Percentiles rank a stretch among this genome's conserved stretches.
phyloP scores from a whole-genome alignment of 148 eudicot species.

The Heliosperma pusillum region DNA sequence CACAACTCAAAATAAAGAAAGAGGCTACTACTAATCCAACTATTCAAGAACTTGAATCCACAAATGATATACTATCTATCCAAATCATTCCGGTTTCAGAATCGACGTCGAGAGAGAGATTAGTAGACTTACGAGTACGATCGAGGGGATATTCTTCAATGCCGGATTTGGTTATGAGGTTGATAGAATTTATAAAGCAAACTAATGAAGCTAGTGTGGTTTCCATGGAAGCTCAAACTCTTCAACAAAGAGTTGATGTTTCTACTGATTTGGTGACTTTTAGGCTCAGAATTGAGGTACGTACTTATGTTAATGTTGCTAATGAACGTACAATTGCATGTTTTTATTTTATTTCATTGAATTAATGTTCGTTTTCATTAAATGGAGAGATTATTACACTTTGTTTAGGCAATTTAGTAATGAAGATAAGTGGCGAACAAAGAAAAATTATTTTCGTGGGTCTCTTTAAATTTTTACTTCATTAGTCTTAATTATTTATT shows the following conservation, averaged over 20 bases:
- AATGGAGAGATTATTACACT: no score
- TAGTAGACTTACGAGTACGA: constrained; percentile 45
- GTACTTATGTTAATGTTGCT: background rate
- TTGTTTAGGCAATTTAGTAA: no score
- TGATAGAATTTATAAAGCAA: constrained; percentile 53
- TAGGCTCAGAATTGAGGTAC: constrained; percentile 73
- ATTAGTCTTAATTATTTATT: no score
- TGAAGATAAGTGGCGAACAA: no score
- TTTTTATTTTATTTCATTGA: no score
- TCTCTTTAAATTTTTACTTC: no score
- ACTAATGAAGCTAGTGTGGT: constrained; percentile 38
- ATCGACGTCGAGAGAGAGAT: constrained; percentile 43
- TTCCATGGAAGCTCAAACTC: constrained; percentile 49
- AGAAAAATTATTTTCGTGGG: no score
- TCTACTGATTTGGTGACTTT: constrained; percentile 29
- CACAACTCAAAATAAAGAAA: constrained; percentile 20
- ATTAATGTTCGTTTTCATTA: no score
- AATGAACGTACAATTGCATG: no score
- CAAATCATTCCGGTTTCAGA: constrained; percentile 31
- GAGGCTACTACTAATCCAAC: background rate
- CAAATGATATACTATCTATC: constrained; percentile 32
- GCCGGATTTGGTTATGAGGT: constrained; percentile 46
- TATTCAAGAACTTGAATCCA: background rate
- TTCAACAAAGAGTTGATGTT: background rate
- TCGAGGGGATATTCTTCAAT: constrained; percentile 34